These are phyloP conservation scores for Nepenthes gracilis DNA, from an alignment of 148 eudicot genomes.

Conservation along the genomic window DNA sequence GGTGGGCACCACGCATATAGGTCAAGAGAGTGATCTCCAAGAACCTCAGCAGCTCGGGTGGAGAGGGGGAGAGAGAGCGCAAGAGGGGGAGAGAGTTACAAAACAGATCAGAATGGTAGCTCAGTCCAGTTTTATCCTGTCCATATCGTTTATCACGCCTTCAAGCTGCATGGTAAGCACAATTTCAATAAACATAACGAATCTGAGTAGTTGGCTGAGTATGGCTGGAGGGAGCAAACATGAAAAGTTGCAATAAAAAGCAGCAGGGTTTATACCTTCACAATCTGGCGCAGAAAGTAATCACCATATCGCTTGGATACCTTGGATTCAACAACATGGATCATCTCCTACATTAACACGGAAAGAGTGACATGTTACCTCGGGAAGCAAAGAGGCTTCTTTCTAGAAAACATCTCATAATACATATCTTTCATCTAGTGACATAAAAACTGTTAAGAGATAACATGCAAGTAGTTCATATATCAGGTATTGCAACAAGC, in stretches of 20 bases:
- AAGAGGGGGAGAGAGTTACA: too few species aligned
- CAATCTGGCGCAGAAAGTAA: slow-evolving; percentile 85
- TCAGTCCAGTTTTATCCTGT: slow-evolving; percentile 70
- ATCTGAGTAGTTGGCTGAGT: background rate
- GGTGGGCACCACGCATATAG: too few species aligned
- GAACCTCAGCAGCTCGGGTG: too few species aligned
- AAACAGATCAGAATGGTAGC: too few species aligned
- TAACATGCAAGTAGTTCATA: too few species aligned
- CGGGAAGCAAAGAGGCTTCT: background rate
- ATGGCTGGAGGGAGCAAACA: background rate
- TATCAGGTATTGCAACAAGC: too few species aligned
- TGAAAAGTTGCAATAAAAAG: background rate
- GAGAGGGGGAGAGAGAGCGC: too few species aligned
- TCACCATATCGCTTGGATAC: slow-evolving; percentile 77
- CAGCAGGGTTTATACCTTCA: slow-evolving; percentile 35
- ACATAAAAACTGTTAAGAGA: too few species aligned
- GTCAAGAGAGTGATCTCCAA: too few species aligned
- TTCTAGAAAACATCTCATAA: too few species aligned
- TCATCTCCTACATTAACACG: slow-evolving; percentile 47
- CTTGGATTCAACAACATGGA: slow-evolving; percentile 65
- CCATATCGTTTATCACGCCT: slow-evolving; percentile 74
- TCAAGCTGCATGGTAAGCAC: slow-evolving; percentile 50
- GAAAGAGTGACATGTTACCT: background rate
- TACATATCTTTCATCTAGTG: background rate
- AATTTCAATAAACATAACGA: background rate